Evolutionary conservation across 2,329 filamentous ascomycete species (phyloP).

Genomic region (Fusarium chuoi): DNA sequence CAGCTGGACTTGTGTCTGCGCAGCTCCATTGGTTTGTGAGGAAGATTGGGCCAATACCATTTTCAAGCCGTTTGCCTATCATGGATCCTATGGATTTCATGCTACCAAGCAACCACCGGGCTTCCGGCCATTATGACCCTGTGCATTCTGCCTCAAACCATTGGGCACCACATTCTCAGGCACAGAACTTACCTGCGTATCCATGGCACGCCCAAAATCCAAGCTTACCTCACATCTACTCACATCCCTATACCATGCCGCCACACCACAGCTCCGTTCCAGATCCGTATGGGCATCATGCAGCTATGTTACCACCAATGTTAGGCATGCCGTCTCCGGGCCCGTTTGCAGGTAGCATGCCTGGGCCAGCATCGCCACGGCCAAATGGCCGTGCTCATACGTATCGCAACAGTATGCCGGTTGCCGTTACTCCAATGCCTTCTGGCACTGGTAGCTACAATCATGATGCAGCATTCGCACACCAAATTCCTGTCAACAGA

Average conservation of each 20-base stretch:
- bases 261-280: slow-evolving; percentile 21
- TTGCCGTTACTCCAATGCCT: slow-evolving; percentile 5
- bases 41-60: slow-evolving; percentile 1
- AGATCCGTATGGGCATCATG: slow-evolving; percentile 36
- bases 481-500: slow-evolving; percentile 35
- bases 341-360: slow-evolving; percentile 25
- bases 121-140: slow-evolving; percentile 42
- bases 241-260: slow-evolving; percentile 29
- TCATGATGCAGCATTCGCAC: slow-evolving; percentile 35
- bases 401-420: slow-evolving; percentile 27
- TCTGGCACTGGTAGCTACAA: slow-evolving; percentile 8
- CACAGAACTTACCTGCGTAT: slow-evolving; percentile 34
- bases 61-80: slow-evolving; percentile 10
- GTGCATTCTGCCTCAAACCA: slow-evolving; percentile 41
- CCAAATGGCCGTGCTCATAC: slow-evolving; percentile 16
- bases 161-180: slow-evolving; percentile 41
- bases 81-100: slow-evolving; percentile 47
- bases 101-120: slow-evolving; percentile 34
- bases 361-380: slow-evolving; percentile 25
- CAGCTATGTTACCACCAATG: slow-evolving; percentile 40
- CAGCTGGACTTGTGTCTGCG: slow-evolving; percentile 1
- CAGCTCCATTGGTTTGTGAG: slow-evolving; percentile 4
- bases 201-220: slow-evolving; percentile 38
- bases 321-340: slow-evolving; percentile 28
- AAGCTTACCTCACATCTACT: slow-evolving; percentile 33